Percentiles rank a stretch among this genome's conserved stretches.
Conservation (phyloP, 208 protist species). For the Trypanosoma avium region DNA sequence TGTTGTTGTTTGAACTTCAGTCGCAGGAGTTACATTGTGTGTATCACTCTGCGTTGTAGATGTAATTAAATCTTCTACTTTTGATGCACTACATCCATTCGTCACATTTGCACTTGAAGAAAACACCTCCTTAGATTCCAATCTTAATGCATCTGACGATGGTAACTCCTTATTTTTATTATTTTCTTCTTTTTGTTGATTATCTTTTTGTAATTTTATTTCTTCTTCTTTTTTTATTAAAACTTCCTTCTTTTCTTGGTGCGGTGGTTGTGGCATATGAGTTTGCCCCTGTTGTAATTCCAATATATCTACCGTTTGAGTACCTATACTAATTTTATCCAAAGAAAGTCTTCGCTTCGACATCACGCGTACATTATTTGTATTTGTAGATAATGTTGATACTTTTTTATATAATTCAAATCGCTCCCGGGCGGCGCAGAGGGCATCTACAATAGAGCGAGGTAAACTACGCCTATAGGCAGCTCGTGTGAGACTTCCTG, state of each 20-base stretch:
- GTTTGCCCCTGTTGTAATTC: no score
- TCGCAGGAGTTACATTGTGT: not conserved
- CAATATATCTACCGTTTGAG: conserved; percentile 12
- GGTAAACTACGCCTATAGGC: conserved; percentile 28
- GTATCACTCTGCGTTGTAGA: no score
- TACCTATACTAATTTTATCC: not conserved
- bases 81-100: not conserved
- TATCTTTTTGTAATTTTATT: not conserved
- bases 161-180: no score
- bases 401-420: conserved; percentile 3
- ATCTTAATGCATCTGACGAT: not conserved
- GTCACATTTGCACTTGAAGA: not conserved
- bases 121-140: not conserved
- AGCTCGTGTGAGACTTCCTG: conserved; percentile 22
- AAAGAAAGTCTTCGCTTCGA: not conserved
- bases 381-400: no score
- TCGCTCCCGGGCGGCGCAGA: conserved; percentile 20
- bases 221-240: not conserved
- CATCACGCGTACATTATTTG: no score
- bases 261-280: no score
- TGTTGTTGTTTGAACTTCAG: no score
- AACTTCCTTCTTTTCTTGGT: no score
- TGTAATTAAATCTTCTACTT: not conserved
- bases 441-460: conserved; percentile 23
- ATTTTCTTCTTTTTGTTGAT: not conserved